Percentiles rank a stretch among this genome's conserved stretches.
These are phyloP conservation scores for Fraxinus sp. DNA, from an alignment of 305 asterid species.

Conservation along the genomic window DNA sequence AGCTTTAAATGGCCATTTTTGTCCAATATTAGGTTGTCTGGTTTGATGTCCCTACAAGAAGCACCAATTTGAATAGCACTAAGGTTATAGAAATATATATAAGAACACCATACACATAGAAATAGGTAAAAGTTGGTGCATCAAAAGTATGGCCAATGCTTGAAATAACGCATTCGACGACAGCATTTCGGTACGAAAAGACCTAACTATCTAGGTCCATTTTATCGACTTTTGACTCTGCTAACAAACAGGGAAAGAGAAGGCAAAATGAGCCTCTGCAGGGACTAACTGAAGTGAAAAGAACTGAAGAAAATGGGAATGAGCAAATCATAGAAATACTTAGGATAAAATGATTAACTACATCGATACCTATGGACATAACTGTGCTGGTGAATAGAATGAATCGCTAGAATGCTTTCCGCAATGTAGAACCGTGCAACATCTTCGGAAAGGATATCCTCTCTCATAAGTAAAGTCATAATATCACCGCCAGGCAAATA, in stretches of 20 bases:
- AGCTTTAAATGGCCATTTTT: conserved; percentile 91
- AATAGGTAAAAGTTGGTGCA: not conserved
- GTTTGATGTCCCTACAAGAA: conserved; percentile 82
- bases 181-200: not conserved
- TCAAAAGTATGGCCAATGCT: not conserved
- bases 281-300: not conserved
- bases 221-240: not conserved
- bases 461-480: conserved; percentile 93
- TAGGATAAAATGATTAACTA: not conserved
- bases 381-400: conserved; percentile 83
- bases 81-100: conserved; percentile 6
- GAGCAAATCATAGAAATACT: not conserved
- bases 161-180: not conserved
- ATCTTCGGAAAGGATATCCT: conserved; percentile 77
- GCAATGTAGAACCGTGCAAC: conserved; percentile 90
- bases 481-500: conserved; percentile 97
- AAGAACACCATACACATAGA: not conserved
- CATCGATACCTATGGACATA: conserved; percentile 75
- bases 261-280: not conserved
- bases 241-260: not conserved
- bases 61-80: conserved; percentile 18
- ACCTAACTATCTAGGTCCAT: not conserved
- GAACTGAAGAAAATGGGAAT: not conserved
- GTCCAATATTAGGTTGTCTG: conserved; percentile 91
- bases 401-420: conserved; percentile 87